Evolutionary conservation across 129 eudicot species (phyloP).

Genomic region (Pseudognaphalium luteoalbum): DNA sequence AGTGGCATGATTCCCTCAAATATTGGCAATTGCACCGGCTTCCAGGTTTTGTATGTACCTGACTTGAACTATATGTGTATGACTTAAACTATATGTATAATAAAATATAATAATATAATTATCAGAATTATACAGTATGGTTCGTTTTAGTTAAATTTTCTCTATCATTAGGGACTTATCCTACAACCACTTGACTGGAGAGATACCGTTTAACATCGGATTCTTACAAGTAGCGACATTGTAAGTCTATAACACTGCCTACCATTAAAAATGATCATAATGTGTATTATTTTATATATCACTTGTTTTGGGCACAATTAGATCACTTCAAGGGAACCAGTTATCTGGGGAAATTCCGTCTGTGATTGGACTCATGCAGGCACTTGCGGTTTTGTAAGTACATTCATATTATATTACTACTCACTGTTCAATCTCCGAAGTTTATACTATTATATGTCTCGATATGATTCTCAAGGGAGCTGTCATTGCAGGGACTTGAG

Average conservation of each 20-base stretch:
- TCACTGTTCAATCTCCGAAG: not conserved
- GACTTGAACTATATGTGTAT: not conserved
- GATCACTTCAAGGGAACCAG: constrained; percentile 88
- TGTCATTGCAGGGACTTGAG: constrained; percentile 67
- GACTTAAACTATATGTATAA: not conserved
- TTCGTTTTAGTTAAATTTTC: not conserved
- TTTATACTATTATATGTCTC: not conserved
- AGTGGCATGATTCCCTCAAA: constrained; percentile 76
- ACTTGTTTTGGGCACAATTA: constrained; percentile 11
- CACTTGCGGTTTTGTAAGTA: constrained; percentile 94
- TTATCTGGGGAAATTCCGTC: constrained; percentile 84
- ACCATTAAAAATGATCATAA: not conserved
- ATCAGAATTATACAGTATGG: not conserved
- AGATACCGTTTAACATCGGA: constrained; percentile 89
- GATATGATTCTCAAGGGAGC: not conserved
- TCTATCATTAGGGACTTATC: constrained; percentile 73
- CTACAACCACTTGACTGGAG: constrained; percentile 72
- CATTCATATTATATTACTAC: not conserved
- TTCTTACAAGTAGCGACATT: constrained; percentile 96
- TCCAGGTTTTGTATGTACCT: constrained; percentile 93
- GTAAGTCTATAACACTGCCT: constrained; percentile 45
- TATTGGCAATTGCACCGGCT: constrained; percentile 94
- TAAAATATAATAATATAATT: too few relatives aligned
- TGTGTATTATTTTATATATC: not conserved
- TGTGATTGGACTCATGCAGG: constrained; percentile 98